phyloP scores from a whole-genome alignment of 345 rosid genomes.

The Hibiscus mutabilis region DNA sequence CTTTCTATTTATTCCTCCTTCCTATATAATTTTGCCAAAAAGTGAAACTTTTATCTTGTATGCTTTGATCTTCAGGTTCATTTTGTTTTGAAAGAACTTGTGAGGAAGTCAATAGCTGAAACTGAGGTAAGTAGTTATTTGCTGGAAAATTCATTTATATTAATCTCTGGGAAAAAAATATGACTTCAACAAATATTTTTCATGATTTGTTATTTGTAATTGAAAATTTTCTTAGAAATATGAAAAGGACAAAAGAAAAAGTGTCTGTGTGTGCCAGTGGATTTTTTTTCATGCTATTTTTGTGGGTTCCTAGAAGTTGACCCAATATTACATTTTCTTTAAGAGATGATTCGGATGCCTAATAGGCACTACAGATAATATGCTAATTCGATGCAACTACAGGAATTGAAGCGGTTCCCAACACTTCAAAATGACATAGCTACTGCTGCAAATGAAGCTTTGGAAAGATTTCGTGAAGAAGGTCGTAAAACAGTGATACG shows the following conservation, averaged over 20 bases:
- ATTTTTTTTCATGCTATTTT: neutral
- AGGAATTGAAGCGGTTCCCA: conserved; percentile 95
- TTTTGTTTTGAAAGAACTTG: conserved; percentile 90
- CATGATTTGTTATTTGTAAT: neutral
- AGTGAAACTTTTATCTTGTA: neutral
- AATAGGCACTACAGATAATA: neutral
- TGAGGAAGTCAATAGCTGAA: conserved; percentile 83
- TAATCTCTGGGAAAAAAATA: neutral
- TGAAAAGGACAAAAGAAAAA: neutral
- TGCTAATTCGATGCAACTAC: conserved; percentile 12
- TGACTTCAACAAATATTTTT: neutral
- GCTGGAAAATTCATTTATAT: conserved; percentile 1
- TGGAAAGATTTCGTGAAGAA: conserved; percentile 80
- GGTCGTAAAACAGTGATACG: conserved; percentile 84
- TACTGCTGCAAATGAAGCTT: conserved; percentile 84
- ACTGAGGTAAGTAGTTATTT: conserved; percentile 62
- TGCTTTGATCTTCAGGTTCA: conserved; percentile 55
- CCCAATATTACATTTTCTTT: neutral
- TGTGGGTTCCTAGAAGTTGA: neutral
- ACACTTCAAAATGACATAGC: conserved; percentile 85
- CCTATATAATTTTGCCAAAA: neutral
- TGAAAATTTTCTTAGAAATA: neutral
- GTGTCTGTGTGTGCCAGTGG: neutral
- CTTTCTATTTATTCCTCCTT: neutral
- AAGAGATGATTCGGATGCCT: neutral